Conservation (phyloP, 768 basidiomycete genomes). For the Hysterangium stoloniferum region DNA sequence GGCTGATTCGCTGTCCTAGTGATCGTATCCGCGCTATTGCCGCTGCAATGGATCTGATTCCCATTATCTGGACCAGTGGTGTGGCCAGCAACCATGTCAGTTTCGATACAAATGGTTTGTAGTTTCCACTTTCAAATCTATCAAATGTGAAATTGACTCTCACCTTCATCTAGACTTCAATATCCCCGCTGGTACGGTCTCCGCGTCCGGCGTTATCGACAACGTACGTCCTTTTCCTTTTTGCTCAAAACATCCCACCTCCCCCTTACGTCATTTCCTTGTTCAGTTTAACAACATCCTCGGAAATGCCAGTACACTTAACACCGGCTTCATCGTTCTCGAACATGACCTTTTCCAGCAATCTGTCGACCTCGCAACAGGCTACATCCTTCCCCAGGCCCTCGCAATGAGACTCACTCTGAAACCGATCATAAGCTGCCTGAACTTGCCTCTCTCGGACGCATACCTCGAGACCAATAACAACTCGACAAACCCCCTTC, state of each 20-base stretch:
- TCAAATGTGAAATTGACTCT: constrained; percentile 9
- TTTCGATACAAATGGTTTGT: constrained; percentile 62
- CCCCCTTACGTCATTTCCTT: constrained; percentile 16
- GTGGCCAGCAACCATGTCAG: constrained; percentile 43
- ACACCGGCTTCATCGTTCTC: constrained; percentile 82
- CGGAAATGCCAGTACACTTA: constrained; percentile 44
- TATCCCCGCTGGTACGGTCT: constrained; percentile 56
- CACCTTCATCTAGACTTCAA: constrained; percentile 56
- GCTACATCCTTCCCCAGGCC: constrained; percentile 79
- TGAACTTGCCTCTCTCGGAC: constrained; percentile 47
- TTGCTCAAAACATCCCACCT: not conserved
- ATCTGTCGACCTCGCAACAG: constrained; percentile 76
- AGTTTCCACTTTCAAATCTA: too few species aligned
- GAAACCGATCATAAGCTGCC: constrained; percentile 62
- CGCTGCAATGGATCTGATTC: constrained; percentile 71
- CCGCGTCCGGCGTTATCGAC: constrained; percentile 50
- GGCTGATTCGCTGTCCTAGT: constrained; percentile 33
- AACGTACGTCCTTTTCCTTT: constrained; percentile 26
- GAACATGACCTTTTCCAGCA: constrained; percentile 85
- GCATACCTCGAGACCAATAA: constrained; percentile 81
- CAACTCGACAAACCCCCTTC: constrained; percentile 55
- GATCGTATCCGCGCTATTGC: constrained; percentile 83
- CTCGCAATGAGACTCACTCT: constrained; percentile 64
- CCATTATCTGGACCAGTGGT: constrained; percentile 75
- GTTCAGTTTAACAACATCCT: constrained; percentile 64